Evolutionary conservation across 352 stramenopile genomes (phyloP).

Genomic region (Blastocystis sp.): DNA sequence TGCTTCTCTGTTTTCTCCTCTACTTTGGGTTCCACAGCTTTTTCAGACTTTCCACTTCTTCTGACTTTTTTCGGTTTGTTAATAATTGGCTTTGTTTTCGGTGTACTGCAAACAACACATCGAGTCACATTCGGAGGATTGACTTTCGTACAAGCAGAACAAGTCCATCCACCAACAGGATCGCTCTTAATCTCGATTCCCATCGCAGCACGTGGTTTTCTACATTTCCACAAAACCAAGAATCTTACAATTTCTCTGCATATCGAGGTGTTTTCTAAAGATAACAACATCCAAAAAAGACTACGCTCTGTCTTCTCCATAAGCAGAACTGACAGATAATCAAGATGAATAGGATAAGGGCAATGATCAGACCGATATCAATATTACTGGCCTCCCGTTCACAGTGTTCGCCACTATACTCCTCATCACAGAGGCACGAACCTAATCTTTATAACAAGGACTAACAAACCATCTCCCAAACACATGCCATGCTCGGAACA

Average conservation of each 20-base stretch:
- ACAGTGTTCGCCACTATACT: background rate
- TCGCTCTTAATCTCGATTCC: background rate
- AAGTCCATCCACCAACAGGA: background rate
- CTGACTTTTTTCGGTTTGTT: background rate
- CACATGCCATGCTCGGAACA: conserved; percentile 4
- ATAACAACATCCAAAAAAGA: background rate
- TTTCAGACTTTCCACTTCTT: background rate
- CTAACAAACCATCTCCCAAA: background rate
- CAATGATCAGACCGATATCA: background rate
- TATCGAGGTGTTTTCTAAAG: conserved; percentile 21
- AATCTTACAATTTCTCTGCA: conserved; percentile 11
- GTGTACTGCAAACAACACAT: background rate
- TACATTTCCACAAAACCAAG: background rate
- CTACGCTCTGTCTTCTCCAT: background rate
- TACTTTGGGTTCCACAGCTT: background rate
- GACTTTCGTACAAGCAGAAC: background rate
- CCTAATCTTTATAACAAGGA: background rate
- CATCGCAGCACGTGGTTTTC: background rate
- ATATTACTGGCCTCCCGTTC: background rate
- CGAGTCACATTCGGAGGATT: background rate
- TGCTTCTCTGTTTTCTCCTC: background rate
- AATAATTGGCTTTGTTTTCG: background rate
- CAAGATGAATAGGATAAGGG: background rate
- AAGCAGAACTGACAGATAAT: background rate
- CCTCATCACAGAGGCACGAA: background rate